Conservation (phyloP, 495 filamentous ascomycete genomes). For the Hypoxylon rickii region DNA sequence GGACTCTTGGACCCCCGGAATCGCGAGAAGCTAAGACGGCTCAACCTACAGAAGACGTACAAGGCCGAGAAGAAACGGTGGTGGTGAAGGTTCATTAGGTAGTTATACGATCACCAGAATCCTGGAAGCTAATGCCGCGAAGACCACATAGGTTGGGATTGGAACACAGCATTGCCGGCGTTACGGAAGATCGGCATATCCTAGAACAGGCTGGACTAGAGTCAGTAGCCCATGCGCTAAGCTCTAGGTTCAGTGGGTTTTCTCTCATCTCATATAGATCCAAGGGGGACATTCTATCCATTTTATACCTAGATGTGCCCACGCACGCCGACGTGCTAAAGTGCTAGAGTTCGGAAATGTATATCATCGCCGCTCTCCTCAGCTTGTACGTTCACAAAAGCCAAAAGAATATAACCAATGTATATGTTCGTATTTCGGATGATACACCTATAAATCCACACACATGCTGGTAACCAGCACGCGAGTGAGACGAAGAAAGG, state of each 20-base stretch:
- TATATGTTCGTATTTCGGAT: not conserved
- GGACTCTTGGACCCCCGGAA: conserved; percentile 49
- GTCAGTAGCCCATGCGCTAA: conserved; percentile 11
- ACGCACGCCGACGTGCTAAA: not conserved
- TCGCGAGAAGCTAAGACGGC: conserved; percentile 50
- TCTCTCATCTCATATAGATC: conserved; percentile 35
- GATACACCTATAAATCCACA: not conserved
- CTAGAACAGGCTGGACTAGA: not conserved
- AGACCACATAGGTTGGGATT: not conserved
- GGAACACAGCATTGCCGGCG: conserved; percentile 14
- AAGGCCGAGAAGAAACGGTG: conserved; percentile 43
- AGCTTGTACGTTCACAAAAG: not conserved
- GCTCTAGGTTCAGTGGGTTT: conserved; percentile 10
- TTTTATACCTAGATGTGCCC: not conserved
- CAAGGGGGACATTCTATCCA: conserved; percentile 12
- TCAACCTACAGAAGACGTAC: conserved; percentile 50
- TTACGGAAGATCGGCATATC: conserved; percentile 10
- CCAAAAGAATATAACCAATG: not conserved
- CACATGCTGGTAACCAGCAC: not conserved
- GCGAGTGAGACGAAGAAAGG: not conserved
- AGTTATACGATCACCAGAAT: not conserved
- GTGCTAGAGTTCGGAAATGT: not conserved
- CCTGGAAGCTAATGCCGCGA: not conserved
- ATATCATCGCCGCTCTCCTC: not conserved
- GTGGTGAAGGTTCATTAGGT: not conserved